Evolutionary conservation across 148 eudicot genomes (phyloP), one percentile per base, ranked within the genome.

Genomic region (Selenicereus undatus): DNA sequence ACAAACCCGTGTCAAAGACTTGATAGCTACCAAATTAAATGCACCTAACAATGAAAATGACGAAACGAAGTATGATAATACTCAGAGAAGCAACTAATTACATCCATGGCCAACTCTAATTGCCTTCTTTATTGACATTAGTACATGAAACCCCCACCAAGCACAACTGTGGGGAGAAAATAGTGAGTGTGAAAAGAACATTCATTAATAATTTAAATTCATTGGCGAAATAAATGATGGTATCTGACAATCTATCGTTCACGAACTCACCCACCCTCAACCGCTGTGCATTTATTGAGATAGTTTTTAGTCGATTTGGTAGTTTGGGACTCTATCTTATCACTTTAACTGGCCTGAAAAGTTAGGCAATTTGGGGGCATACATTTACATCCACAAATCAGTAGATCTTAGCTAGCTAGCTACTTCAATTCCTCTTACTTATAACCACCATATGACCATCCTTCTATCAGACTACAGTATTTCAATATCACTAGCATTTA

Each of bases 261-360:
- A 22, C 3, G 6, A 1, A 0, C 11, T n/a, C 27, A n/a, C 29
- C 68, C 12, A 10, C 8, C 24, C 12, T n/a, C 68, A 64, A 64
- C 68, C 29, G 13, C 0, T n/a, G 27, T 64, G 68, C 68, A 64
- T 64, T 64, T 64, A 64, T 29, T 64, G 29, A 22, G 29, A 8
- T 22, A 24, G 2, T 64, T 64, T 56, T 64, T 6, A n/a, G 68
- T 8, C 27, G 68, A 27, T 24, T 22, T 64, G 68, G 29, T 64
- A 64, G 68, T 64, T 56, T 27, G 27, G 17, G 52, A 11, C 52
- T 12, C n/a, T 1, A 27, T 65, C 29, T 20, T 69, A 39, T 16
- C 72, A 29, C 39, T 30, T 29, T 69, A 69, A 64, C 72, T 30
- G 72, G 72, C 72, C 36, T 69, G 72, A 69, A 69, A 69, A 13